Evolutionary conservation across 345 rosid genomes (phyloP).

Genomic region (Syzygium aqueum): DNA sequence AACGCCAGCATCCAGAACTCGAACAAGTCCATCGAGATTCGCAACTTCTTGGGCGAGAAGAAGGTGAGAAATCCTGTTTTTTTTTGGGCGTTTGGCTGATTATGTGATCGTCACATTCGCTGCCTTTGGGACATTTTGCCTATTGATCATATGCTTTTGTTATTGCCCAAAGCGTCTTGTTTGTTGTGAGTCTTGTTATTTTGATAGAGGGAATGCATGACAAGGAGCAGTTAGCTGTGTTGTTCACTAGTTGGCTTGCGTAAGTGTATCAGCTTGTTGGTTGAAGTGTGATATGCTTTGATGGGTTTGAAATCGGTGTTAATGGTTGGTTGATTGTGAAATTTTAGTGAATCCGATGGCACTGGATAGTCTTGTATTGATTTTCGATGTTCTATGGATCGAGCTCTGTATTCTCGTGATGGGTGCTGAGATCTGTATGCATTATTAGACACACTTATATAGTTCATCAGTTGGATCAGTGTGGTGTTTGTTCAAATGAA

Average conservation of each 20-base stretch:
- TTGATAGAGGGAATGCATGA: no score
- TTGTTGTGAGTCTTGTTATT: no score
- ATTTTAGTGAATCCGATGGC: neutral
- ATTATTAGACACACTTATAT: neutral
- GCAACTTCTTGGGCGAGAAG: slow-evolving; percentile 15
- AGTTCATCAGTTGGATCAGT: neutral
- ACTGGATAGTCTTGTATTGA: neutral
- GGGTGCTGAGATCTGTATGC: neutral
- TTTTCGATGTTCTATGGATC: neutral
- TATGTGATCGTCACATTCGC: neutral
- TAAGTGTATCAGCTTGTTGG: neutral
- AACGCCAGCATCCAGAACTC: slow-evolving; percentile 53
- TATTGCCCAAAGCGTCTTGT: neutral
- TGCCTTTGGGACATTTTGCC: neutral
- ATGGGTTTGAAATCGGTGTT: neutral
- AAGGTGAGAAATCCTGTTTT: neutral
- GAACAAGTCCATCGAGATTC: slow-evolving; percentile 57
- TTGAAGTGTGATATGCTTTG: neutral
- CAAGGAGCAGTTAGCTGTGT: no score
- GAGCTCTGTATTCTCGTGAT: neutral
- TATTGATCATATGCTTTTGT: neutral
- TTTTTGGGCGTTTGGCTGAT: neutral
- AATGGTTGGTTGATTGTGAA: neutral
- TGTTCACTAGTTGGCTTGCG: no score
- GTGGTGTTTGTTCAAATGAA: neutral